Conservation (phyloP, 139 green algal species). For the Volvox reticuliferus region DNA sequence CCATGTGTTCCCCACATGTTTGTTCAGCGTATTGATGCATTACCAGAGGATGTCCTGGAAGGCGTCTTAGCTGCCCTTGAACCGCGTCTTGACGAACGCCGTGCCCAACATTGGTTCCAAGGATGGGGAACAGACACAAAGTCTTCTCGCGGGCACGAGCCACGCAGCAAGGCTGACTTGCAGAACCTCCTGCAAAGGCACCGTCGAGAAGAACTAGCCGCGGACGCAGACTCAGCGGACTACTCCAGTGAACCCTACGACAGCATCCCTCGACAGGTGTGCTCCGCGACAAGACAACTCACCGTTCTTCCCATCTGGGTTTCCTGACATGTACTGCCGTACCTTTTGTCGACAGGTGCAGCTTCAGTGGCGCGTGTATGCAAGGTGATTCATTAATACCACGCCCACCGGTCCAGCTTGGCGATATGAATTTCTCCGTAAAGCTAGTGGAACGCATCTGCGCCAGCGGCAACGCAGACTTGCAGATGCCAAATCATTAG, state of each 20-base stretch:
- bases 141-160: not conserved
- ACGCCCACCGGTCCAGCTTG: no score
- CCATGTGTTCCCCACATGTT: slow-evolving; percentile 28
- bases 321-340: not conserved
- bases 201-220: not conserved
- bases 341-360: slow-evolving; percentile 23
- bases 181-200: not conserved
- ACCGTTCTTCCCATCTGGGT: not conserved
- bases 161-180: not conserved
- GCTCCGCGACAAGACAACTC: no score
- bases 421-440: no score
- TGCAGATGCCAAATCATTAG: no score
- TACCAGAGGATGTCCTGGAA: slow-evolving; percentile 7
- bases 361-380: slow-evolving; percentile 29
- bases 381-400: not conserved
- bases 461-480: no score
- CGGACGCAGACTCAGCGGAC: slow-evolving; percentile 29
- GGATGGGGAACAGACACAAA: not conserved
- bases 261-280: slow-evolving; percentile 38
- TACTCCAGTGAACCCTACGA: slow-evolving; percentile 23
- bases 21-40: slow-evolving; percentile 14
- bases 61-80: not conserved
- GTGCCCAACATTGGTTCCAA: no score
- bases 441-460: no score
- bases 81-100: not conserved